Evolutionary conservation across 345 rosid species (phyloP).

Genomic region (Adansonia digitata): DNA sequence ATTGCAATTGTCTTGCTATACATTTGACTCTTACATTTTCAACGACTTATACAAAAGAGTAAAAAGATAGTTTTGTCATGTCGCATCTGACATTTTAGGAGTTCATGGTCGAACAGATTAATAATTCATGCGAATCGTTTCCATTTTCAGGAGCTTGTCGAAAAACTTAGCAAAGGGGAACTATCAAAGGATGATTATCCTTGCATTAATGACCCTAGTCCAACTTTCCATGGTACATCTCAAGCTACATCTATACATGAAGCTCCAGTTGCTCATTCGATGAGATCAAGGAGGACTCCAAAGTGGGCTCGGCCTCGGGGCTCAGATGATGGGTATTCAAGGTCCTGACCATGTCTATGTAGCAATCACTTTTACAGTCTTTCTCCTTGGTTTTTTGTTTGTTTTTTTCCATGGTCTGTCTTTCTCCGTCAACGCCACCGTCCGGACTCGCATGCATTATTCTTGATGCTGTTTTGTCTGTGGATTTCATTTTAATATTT

Average conservation of each 20-base stretch:
- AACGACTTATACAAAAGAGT: neutral
- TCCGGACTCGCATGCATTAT: neutral
- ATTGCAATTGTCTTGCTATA: neutral
- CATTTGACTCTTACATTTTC: neutral
- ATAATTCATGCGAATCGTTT: neutral
- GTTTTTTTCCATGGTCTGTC: neutral
- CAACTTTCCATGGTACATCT: constrained; percentile 62
- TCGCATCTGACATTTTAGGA: neutral
- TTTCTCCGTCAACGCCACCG: neutral
- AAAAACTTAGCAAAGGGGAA: constrained; percentile 80
- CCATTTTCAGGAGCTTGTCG: constrained; percentile 66
- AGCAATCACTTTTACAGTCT: neutral
- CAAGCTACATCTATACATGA: constrained; percentile 38
- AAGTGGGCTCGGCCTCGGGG: constrained; percentile 61
- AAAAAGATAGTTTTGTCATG: neutral
- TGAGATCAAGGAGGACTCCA: constrained; percentile 87
- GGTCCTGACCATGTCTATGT: constrained; percentile 32
- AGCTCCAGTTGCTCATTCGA: constrained; percentile 70
- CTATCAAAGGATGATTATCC: constrained; percentile 84
- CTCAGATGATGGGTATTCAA: constrained; percentile 86
- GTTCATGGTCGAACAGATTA: neutral
- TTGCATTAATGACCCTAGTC: constrained; percentile 87
- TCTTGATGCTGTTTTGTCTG: too few species aligned
- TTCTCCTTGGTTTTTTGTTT: too few species aligned
- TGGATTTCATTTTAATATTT: neutral